Evolutionary conservation across 2,329 filamentous ascomycete species (phyloP).

Genomic region (Furcasterigmium sp.): DNA sequence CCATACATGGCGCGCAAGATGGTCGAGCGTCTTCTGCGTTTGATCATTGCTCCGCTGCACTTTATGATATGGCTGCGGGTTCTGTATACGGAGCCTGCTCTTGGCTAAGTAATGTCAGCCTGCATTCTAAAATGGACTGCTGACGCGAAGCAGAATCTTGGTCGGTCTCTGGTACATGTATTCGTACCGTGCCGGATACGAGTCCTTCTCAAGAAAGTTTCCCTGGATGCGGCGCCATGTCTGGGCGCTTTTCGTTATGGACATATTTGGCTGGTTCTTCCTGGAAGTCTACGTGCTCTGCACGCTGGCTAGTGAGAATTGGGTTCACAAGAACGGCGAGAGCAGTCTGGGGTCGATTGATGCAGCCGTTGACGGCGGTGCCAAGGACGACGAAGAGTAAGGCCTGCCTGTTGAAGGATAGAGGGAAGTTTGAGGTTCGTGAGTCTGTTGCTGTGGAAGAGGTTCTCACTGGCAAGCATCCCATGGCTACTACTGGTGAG

Average conservation of each 20-base stretch:
- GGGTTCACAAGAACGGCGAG: slow-evolving; percentile 1
- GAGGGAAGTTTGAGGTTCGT: too few species aligned
- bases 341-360: not conserved
- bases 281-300: slow-evolving; percentile 8
- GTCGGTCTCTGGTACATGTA: slow-evolving; percentile 6
- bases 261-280: slow-evolving; percentile 5
- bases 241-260: slow-evolving; percentile 7
- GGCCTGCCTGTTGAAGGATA: too few species aligned
- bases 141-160: slow-evolving; percentile 2
- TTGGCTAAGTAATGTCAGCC: slow-evolving; percentile 8
- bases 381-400: too few species aligned
- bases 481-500: too few species aligned
- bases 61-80: slow-evolving; percentile 4
- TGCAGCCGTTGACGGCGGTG: not conserved
- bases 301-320: slow-evolving; percentile 7
- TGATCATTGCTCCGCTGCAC: slow-evolving; percentile 6
- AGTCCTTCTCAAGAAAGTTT: slow-evolving; percentile 4
- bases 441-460: too few species aligned
- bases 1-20: slow-evolving; percentile 12
- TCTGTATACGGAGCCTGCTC: not conserved
- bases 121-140: too few species aligned
- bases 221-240: slow-evolving; percentile 4
- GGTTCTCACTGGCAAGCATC: too few species aligned
- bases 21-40: slow-evolving; percentile 8
- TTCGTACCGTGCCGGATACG: slow-evolving; percentile 3